Evolutionary conservation across 345 rosid genomes (phyloP), one percentile per base, ranked within the genome.

Genomic region (Lumnitzera racemosa): DNA sequence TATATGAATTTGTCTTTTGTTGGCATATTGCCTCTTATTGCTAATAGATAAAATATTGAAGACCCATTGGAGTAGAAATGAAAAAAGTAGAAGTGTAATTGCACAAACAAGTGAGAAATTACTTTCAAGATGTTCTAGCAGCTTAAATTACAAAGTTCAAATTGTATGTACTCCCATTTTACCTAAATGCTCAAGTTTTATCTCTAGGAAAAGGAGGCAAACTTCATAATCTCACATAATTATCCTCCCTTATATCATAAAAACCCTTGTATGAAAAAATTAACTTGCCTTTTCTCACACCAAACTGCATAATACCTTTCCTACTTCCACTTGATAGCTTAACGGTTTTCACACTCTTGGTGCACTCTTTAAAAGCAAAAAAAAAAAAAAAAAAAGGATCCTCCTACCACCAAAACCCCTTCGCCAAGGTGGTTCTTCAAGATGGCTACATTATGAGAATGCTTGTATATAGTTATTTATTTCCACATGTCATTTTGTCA

Each of bases 341-440:
- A 24, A 12, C 49, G 17, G 50, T 62, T 13, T 48, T 47, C 11
- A 13, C 49, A 24, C 53, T 71, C 61, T 75, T 86, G n/a, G 83
- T 81, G 76, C 92, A 86, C 68, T 81, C 82, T 71, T 81, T 83
- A 54, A 72, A 83, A 47, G 92, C 92, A 6, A 70, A 80, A 17
- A 83, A 68, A 20, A 20, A 20, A 20, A 20, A 20, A 20, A 20
- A 20, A 55, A 86, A 86, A 24, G 92, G 92, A 24, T 79, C 72
- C 24, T 65, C 72, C 80, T 65, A 71, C 76, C 76, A 61, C 58
- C 70, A 56, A 10, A 74, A 57, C 13, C 77, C 80, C 78, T 72
- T 83, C 5, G 56, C 11, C 3, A 88, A 80, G 16, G 16, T 24
- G 56, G 75, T 77, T 56, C 82, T 69, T 13, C 41, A 49, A 0